Evolutionary conservation across 192 early-diverging fungal genomes (phyloP).

Genomic region (Coemansia reversa): DNA sequence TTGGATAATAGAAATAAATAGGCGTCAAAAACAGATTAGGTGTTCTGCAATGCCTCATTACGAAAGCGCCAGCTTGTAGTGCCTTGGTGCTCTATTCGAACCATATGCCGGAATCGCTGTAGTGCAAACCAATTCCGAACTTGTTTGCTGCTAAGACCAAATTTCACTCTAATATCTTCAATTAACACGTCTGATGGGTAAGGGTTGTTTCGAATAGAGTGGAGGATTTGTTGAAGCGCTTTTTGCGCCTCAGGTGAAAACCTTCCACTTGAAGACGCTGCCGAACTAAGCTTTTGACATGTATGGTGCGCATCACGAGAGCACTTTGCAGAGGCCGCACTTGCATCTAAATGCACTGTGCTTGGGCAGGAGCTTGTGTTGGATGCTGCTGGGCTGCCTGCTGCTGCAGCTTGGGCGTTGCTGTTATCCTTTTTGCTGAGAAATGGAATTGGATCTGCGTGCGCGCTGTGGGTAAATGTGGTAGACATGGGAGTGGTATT

Average conservation of each 20-base stretch:
- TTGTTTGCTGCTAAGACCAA: slow-evolving; percentile 30
- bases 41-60: not conserved
- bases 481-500: too few relatives aligned
- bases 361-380: too few relatives aligned
- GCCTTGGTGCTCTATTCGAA: slow-evolving; percentile 11
- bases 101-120: slow-evolving; percentile 39
- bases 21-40: too few relatives aligned
- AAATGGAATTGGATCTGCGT: too few relatives aligned
- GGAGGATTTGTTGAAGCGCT: slow-evolving; percentile 21
- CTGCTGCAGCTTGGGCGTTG: too few relatives aligned
- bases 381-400: too few relatives aligned
- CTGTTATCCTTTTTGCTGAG: too few relatives aligned
- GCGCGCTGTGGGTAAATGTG: too few relatives aligned
- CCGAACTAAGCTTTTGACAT: too few relatives aligned
- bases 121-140: slow-evolving; percentile 50
- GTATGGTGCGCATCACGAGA: too few relatives aligned
- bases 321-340: too few relatives aligned
- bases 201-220: slow-evolving; percentile 27
- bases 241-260: slow-evolving; percentile 25
- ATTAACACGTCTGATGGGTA: slow-evolving; percentile 24
- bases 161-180: slow-evolving; percentile 7
- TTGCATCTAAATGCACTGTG: too few relatives aligned
- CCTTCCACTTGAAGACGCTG: not conserved
- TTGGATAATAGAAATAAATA: not conserved
- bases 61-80: slow-evolving; percentile 30